phyloP scores from a whole-genome alignment of 441 rosid genomes.

The Adansonia gregorii region DNA sequence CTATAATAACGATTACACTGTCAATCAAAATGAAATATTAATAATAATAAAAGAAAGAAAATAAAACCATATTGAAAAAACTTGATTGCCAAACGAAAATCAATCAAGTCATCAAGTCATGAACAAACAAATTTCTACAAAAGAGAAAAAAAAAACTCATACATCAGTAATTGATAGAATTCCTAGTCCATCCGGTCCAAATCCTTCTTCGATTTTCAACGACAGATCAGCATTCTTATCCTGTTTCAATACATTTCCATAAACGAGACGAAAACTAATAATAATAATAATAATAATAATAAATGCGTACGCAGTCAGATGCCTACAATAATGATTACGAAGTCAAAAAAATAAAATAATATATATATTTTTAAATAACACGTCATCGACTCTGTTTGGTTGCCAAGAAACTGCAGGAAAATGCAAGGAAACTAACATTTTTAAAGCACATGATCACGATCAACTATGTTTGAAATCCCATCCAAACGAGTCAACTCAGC shows the following conservation, averaged over 20 bases:
- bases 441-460: not conserved
- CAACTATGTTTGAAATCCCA: not conserved
- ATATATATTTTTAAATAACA: not conserved
- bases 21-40: constrained; percentile 20
- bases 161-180: constrained; percentile 73
- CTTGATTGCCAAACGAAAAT: not conserved
- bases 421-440: not conserved
- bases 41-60: not conserved
- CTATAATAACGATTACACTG: constrained; percentile 37
- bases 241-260: constrained; percentile 45
- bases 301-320: not conserved
- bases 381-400: constrained; percentile 20
- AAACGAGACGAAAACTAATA: constrained; percentile 8
- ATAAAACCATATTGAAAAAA: constrained; percentile 15
- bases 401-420: constrained; percentile 14
- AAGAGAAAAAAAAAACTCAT: not conserved
- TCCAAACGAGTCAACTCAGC: constrained; percentile 7
- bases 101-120: not conserved
- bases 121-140: not conserved
- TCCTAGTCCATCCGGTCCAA: constrained; percentile 87
- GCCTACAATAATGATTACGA: not conserved
- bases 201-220: constrained; percentile 73
- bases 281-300: constrained; percentile 4
- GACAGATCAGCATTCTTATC: constrained; percentile 68
- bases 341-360: no score